These are phyloP conservation scores for Colletotrichum sp. DNA, from an alignment of 2,329 filamentous ascomycete genomes.

Conservation along the genomic window DNA sequence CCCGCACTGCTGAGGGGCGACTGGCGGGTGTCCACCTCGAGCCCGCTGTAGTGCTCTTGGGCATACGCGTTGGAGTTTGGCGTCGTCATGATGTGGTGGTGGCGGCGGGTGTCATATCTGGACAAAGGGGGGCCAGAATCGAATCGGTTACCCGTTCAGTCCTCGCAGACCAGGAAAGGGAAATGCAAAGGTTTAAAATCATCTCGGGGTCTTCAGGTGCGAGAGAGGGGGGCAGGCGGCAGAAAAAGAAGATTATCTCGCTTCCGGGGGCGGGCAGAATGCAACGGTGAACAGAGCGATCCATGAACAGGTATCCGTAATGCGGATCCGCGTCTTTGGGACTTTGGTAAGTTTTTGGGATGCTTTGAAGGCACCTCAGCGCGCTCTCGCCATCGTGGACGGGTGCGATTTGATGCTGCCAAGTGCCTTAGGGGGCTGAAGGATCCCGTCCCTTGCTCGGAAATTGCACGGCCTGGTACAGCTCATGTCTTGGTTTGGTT, in stretches of 20 bases:
- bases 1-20: neutral
- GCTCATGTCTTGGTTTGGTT: neutral
- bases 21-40: constrained; percentile 9
- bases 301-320: neutral
- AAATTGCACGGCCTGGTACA: neutral
- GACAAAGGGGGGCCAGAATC: neutral
- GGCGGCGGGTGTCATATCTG: neutral
- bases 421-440: constrained; percentile 2
- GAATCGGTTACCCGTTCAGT: neutral
- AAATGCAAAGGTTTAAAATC: neutral
- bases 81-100: constrained; percentile 1
- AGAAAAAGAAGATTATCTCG: neutral
- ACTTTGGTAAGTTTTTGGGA: neutral
- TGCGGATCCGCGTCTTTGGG: neutral
- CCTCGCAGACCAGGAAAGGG: neutral
- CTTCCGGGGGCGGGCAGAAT: neutral
- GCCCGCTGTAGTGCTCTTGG: constrained; percentile 5
- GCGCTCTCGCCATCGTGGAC: neutral
- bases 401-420: neutral
- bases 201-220: neutral
- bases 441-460: neutral
- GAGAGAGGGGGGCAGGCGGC: neutral
- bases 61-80: neutral
- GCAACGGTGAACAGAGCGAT: neutral
- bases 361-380: neutral